A percentile compares a stretch with the other conserved stretches of the same genome.
Evolutionary conservation across 352 stramenopile species (phyloP).

Genomic region (Globisporangium emineosum): DNA sequence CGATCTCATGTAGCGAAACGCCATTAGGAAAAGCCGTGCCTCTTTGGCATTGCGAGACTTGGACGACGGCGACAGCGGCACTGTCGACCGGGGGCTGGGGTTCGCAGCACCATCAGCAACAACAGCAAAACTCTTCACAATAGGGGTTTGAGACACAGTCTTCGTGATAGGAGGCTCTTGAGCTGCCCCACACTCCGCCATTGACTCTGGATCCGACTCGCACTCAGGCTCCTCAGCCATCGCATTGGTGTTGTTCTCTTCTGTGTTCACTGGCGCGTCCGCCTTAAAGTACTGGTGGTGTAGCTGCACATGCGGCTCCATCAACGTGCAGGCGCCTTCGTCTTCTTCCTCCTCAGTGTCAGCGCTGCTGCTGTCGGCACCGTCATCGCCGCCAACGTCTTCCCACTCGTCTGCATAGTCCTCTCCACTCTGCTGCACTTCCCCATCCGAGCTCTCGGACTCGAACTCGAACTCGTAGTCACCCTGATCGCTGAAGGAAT

Average conservation of each 20-base stretch:
- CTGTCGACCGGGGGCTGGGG: not conserved
- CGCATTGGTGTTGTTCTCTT: not conserved
- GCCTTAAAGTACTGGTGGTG: constrained; percentile 7
- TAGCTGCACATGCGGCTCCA: constrained; percentile 12
- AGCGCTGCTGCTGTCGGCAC: not conserved
- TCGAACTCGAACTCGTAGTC: constrained; percentile 14
- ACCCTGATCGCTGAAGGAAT: constrained; percentile 14
- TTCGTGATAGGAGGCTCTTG: not conserved
- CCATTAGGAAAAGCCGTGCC: no score
- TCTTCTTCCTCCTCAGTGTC: not conserved
- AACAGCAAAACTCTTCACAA: no score
- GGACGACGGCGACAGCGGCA: constrained; percentile 12
- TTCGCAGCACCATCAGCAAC: not conserved
- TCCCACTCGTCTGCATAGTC: constrained; percentile 45
- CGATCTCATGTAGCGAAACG: no score
- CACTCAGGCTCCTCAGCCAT: not conserved
- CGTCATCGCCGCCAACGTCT: constrained; percentile 22
- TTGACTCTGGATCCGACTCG: not conserved
- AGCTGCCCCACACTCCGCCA: not conserved
- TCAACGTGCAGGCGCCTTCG: constrained; percentile 2
- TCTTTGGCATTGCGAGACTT: constrained; percentile 33
- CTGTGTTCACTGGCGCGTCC: not conserved
- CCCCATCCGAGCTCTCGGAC: constrained; percentile 19
- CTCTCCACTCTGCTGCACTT: not conserved
- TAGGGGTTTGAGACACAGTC: no score